Evolutionary conservation across 148 eudicot genomes (phyloP).

Genomic region (Amaranthus hypochondriacus): DNA sequence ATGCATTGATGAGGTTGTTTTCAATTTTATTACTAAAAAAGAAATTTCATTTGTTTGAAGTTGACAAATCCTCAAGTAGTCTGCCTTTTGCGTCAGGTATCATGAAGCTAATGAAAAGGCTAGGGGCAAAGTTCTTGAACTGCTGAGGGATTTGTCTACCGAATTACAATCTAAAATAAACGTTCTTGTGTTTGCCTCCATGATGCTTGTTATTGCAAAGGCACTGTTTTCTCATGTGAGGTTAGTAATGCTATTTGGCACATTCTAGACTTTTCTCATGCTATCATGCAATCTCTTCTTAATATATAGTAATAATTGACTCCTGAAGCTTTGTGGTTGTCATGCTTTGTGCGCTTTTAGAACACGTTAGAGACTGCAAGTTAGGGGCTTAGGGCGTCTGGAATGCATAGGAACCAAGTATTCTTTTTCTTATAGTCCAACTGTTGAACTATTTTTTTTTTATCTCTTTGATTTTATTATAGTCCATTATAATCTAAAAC

Average conservation of each 20-base stretch:
- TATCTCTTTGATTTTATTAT: too few species aligned
- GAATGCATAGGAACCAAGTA: too few species aligned
- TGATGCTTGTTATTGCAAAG: constrained; percentile 90
- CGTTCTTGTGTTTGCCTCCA: constrained; percentile 80
- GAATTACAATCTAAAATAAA: constrained; percentile 77
- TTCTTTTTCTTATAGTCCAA: too few species aligned
- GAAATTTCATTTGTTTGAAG: constrained; percentile 1
- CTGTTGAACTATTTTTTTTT: too few species aligned
- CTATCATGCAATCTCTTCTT: background rate
- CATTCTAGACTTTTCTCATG: constrained; percentile 13
- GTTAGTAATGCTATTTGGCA: constrained; percentile 33
- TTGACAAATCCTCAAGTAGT: background rate
- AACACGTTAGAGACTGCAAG: too few species aligned
- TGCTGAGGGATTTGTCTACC: constrained; percentile 71
- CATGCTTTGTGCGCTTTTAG: too few species aligned
- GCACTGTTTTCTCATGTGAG: constrained; percentile 93
- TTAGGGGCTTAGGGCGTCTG: too few species aligned
- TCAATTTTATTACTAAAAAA: constrained; percentile 7
- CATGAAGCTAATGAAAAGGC: constrained; percentile 83
- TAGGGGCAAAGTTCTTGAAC: constrained; percentile 67
- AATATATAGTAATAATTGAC: background rate
- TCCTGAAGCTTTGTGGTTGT: too few species aligned
- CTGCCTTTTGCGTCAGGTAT: constrained; percentile 47
- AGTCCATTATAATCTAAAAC: too few species aligned
- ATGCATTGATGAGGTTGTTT: constrained; percentile 68